These are phyloP conservation scores for Anastatica hierochuntica DNA, from an alignment of 345 rosid species.

Conservation along the genomic window DNA sequence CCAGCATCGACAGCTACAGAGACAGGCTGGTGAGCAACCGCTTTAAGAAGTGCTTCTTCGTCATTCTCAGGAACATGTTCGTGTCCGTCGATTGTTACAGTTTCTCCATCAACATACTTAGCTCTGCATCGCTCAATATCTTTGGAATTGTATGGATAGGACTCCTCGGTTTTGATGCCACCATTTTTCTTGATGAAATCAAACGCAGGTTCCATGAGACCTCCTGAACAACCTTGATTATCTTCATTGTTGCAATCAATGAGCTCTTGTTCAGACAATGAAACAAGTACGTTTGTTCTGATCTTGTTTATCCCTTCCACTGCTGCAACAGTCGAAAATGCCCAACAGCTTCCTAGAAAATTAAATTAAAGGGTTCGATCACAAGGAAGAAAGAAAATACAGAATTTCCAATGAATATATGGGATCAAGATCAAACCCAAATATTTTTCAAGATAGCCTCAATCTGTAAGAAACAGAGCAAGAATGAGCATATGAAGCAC, in stretches of 20 bases:
- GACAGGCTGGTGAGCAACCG: conserved; percentile 66
- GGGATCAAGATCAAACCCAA: too few species aligned
- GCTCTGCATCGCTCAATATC: too few species aligned
- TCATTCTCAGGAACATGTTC: conserved; percentile 60
- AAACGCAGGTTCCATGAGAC: conserved; percentile 72
- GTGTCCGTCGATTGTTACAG: conserved; percentile 52
- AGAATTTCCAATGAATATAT: too few species aligned
- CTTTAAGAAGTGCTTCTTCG: conserved; percentile 56
- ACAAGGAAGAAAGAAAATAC: too few species aligned
- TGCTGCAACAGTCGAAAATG: conserved; percentile 71
- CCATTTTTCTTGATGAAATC: conserved; percentile 55
- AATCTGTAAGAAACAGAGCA: too few species aligned
- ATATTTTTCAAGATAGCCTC: too few species aligned
- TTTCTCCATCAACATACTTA: conserved; percentile 58
- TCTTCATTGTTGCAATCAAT: conserved; percentile 52
- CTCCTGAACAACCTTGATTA: conserved; percentile 78
- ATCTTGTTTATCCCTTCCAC: conserved; percentile 83
- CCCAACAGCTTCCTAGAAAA: conserved; percentile 88
- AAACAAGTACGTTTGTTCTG: conserved; percentile 40
- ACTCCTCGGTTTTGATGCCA: conserved; percentile 51
- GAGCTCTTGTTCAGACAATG: conserved; percentile 73
- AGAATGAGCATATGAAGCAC: too few species aligned
- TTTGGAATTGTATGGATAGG: conserved; percentile 47
- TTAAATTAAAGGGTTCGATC: too few species aligned
- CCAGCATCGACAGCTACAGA: conserved; percentile 76